Evolutionary conservation across 495 filamentous ascomycete genomes (phyloP).

Genomic region (Bryoglossum gracile): DNA sequence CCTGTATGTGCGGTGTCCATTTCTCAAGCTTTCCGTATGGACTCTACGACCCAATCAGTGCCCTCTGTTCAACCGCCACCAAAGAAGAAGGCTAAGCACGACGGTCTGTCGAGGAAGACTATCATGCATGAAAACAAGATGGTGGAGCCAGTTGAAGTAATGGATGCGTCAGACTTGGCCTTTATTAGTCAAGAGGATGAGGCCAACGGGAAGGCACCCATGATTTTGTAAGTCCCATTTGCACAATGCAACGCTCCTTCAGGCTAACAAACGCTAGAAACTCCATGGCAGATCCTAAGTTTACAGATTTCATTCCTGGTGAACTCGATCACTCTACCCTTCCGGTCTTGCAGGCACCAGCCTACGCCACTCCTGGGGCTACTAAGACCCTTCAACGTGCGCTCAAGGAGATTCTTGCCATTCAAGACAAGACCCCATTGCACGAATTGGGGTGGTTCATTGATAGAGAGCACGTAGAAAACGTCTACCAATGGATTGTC

Average conservation of each 20-base stretch:
- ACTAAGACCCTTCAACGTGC: conserved; percentile 57
- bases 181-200: conserved; percentile 7
- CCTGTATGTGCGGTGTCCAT: conserved; percentile 17
- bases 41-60: too few relatives aligned
- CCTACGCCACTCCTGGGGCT: conserved; percentile 59
- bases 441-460: conserved; percentile 84
- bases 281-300: conserved; percentile 2
- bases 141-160: not conserved
- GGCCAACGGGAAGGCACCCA: conserved; percentile 21
- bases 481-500: conserved; percentile 90
- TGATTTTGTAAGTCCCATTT: too few relatives aligned
- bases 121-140: too few relatives aligned
- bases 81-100: too few relatives aligned
- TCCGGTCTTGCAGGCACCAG: conserved; percentile 52
- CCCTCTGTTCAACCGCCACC: too few relatives aligned
- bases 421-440: conserved; percentile 55
- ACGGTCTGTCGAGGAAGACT: too few relatives aligned
- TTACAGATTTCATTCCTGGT: conserved; percentile 62
- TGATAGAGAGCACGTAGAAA: conserved; percentile 45
- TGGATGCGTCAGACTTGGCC: not conserved
- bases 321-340: conserved; percentile 49
- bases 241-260: not conserved
- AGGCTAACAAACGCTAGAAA: conserved; percentile 6
- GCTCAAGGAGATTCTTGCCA: conserved; percentile 50
- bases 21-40: conserved; percentile 16